A percentile compares a stretch with the other conserved stretches of the same genome.
Conservation (phyloP, 208 protist genomes). For the Eutreptiella sp. region DNA sequence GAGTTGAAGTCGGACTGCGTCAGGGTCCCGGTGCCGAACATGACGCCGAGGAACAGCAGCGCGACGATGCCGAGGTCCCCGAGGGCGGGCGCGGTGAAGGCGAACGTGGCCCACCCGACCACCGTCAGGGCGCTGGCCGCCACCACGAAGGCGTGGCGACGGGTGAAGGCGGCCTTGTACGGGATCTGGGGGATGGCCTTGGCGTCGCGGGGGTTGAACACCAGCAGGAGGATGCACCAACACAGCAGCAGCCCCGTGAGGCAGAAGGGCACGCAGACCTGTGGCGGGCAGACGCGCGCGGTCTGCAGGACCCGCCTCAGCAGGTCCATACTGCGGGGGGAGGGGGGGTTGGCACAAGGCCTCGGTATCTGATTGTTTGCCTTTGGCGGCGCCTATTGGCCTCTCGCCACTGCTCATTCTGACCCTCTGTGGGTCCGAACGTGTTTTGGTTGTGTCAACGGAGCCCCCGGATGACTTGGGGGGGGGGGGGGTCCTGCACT, state of each 20-base stretch:
- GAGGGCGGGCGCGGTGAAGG: conserved; percentile 54
- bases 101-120: conserved; percentile 66
- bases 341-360: too few relatives aligned
- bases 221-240: conserved; percentile 66
- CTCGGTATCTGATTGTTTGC: too few relatives aligned
- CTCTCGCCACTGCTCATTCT: too few relatives aligned
- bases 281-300: background rate
- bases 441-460: too few relatives aligned
- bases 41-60: conserved; percentile 78
- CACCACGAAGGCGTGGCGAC: conserved; percentile 61
- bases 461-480: too few relatives aligned
- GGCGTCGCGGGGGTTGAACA: conserved; percentile 73
- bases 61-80: conserved; percentile 82
- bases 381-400: too few relatives aligned
- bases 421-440: too few relatives aligned
- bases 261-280: conserved; percentile 48
- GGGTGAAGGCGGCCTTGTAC: conserved; percentile 32
- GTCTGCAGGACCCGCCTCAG: too few relatives aligned
- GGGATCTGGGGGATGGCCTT: conserved; percentile 72
- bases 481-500: too few relatives aligned
- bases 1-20: conserved; percentile 82
- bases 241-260: conserved; percentile 49
- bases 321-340: too few relatives aligned
- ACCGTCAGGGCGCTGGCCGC: conserved; percentile 63
- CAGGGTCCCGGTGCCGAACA: conserved; percentile 81